Conservation (phyloP, 352 stramenopile species). For the Pythium apleroticum region DNA sequence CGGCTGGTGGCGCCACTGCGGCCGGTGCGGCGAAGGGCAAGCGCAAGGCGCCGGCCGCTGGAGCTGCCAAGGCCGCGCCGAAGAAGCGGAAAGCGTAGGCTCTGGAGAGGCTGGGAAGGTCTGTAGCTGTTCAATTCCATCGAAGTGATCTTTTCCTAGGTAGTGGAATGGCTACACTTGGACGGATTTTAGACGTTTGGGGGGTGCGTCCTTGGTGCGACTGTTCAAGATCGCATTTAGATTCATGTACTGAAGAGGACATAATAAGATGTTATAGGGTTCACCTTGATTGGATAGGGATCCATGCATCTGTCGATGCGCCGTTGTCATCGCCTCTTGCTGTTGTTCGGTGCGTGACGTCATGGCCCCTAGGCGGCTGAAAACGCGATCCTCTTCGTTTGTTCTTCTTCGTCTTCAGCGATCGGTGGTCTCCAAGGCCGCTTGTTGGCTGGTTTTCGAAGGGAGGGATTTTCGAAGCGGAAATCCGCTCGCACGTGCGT, state of each 20-base stretch:
- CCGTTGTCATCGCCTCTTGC: not conserved
- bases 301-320: not conserved
- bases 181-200: not conserved
- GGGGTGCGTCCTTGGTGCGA: not conserved
- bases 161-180: not conserved
- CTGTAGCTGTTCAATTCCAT: constrained; percentile 1
- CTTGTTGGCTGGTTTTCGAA: not conserved
- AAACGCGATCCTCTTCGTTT: not conserved
- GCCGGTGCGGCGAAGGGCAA: constrained; percentile 33
- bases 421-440: not conserved
- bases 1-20: constrained; percentile 4
- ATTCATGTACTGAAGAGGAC: constrained; percentile 2
- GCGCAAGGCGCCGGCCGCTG: constrained; percentile 45
- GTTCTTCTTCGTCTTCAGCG: not conserved
- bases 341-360: constrained; percentile 1
- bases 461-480: not conserved
- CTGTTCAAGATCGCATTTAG: constrained; percentile 15
- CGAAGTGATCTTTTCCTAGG: too few species aligned
- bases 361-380: not conserved
- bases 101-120: too few species aligned
- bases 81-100: constrained; percentile 44
- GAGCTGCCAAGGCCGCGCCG: constrained; percentile 35
- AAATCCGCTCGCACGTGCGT: not conserved
- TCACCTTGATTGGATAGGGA: constrained; percentile 1
- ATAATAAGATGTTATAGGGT: not conserved